phyloP scores from a whole-genome alignment of 2,329 filamentous ascomycete species.

The Ilyonectria robusta region DNA sequence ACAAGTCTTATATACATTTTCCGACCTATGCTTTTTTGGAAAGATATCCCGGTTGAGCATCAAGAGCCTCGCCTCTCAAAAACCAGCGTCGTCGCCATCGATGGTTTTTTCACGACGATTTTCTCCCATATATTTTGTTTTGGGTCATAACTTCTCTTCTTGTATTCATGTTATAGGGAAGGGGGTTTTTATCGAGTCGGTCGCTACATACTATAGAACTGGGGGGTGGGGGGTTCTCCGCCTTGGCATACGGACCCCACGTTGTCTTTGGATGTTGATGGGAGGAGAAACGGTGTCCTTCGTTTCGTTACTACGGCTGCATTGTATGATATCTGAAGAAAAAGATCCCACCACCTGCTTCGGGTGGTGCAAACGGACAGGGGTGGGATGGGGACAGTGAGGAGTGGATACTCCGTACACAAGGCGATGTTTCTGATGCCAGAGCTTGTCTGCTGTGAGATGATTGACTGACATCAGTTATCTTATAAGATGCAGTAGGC shows the following conservation, averaged over 20 bases:
- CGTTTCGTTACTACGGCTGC: not conserved
- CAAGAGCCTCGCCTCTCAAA: not conserved
- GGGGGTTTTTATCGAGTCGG: constrained; percentile 23
- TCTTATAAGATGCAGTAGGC: not conserved
- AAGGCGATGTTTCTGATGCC: constrained; percentile 13
- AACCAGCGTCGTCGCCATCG: not conserved
- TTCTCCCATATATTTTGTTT: constrained; percentile 12
- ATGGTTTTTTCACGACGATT: constrained; percentile 3
- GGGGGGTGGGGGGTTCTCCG: constrained; percentile 1
- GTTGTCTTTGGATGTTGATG: constrained; percentile 22
- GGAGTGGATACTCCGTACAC: constrained; percentile 6
- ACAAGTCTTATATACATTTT: constrained; percentile 10
- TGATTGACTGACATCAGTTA: not conserved
- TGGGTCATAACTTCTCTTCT: constrained; percentile 23
- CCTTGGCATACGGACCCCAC: not conserved
- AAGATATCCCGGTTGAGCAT: not conserved
- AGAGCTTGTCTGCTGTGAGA: not conserved
- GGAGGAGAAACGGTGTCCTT: constrained; percentile 10
- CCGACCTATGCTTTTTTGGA: constrained; percentile 11
- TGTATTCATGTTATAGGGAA: constrained; percentile 30
- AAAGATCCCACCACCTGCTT: constrained; percentile 1
- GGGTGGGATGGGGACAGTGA: constrained; percentile 12
- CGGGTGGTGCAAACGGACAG: not conserved
- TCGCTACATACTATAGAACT: constrained; percentile 29
- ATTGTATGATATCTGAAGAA: constrained; percentile 27